These are phyloP conservation scores for Brasilioporus rufonigricans DNA, from an alignment of 768 basidiomycete species.

Conservation along the genomic window DNA sequence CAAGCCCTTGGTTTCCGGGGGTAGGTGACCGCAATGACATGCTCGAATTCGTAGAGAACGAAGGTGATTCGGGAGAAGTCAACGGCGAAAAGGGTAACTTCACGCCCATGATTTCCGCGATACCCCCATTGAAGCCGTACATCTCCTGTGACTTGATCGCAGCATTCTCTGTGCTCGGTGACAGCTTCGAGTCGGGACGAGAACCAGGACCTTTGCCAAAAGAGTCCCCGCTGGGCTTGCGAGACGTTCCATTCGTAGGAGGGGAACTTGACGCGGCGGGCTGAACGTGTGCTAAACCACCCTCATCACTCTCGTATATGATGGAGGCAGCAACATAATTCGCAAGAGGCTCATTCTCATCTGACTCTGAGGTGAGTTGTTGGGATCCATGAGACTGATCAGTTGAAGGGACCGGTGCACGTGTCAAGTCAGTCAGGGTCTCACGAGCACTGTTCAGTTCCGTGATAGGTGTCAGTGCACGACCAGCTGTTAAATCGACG, in stretches of 20 bases:
- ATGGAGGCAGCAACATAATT: conserved; percentile 16
- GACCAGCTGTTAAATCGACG: conserved; percentile 30
- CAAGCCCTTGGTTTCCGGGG: conserved; percentile 13
- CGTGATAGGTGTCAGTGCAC: conserved; percentile 63
- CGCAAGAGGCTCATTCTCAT: conserved; percentile 26
- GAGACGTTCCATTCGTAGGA: conserved; percentile 20
- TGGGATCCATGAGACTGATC: conserved; percentile 17
- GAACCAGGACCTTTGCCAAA: conserved; percentile 27
- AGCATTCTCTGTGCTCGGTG: conserved; percentile 25
- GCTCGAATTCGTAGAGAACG: conserved; percentile 32
- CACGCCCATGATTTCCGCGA: conserved; percentile 28
- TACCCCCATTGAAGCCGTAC: conserved; percentile 8
- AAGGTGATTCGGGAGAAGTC: conserved; percentile 30
- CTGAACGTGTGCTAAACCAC: conserved; percentile 11
- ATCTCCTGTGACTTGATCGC: conserved; percentile 22
- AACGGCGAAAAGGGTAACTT: conserved; percentile 32
- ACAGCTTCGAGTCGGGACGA: conserved; percentile 41
- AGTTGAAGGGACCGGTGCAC: conserved; percentile 10
- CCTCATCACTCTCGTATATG: conserved; percentile 21
- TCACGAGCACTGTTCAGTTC: conserved; percentile 43
- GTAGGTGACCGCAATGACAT: conserved; percentile 20
- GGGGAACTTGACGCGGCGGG: conserved; percentile 28
- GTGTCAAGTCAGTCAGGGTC: conserved; percentile 23
- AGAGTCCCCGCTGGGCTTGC: conserved; percentile 38
- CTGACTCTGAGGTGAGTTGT: conserved; percentile 21